Conservation (phyloP, 2,329 filamentous ascomycete genomes). For the Leptodontidium sp. region DNA sequence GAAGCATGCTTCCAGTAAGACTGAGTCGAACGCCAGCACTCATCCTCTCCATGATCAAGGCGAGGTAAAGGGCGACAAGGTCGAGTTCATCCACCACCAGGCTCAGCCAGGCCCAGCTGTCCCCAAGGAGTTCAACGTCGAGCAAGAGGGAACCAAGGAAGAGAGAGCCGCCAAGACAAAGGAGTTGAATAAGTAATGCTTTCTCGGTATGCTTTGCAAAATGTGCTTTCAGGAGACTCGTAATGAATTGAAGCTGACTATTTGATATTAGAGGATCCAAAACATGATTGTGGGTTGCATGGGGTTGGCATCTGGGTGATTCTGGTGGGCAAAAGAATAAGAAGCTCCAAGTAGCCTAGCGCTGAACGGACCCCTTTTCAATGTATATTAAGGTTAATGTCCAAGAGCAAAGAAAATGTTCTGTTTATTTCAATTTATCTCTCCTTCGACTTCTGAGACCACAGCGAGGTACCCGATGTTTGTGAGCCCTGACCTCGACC, state of each 20-base stretch:
- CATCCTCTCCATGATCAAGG: constrained; percentile 49
- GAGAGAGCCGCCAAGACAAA: constrained; percentile 71
- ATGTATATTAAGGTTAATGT: too few species aligned
- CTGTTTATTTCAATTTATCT: too few species aligned
- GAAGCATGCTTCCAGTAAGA: constrained; percentile 48
- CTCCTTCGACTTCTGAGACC: too few species aligned
- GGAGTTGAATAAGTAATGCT: constrained; percentile 67
- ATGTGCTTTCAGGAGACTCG: neutral
- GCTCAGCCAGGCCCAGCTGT: constrained; percentile 67
- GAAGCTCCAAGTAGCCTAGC: too few species aligned
- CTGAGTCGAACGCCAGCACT: constrained; percentile 48
- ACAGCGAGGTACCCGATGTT: too few species aligned
- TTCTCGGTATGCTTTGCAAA: constrained; percentile 37
- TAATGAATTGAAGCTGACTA: neutral
- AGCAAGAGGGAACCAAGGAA: constrained; percentile 71
- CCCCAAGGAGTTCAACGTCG: constrained; percentile 59
- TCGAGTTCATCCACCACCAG: constrained; percentile 59
- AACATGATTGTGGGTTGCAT: neutral
- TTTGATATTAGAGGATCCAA: constrained; percentile 6
- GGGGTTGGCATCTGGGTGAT: neutral
- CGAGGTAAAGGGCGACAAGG: constrained; percentile 54
- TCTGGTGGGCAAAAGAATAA: neutral
- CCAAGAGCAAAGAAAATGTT: too few species aligned
- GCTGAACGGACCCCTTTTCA: too few species aligned
- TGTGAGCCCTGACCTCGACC: too few species aligned